Conservation (phyloP, 2,329 filamentous ascomycete species). For the Diplodia scrobiculata region DNA sequence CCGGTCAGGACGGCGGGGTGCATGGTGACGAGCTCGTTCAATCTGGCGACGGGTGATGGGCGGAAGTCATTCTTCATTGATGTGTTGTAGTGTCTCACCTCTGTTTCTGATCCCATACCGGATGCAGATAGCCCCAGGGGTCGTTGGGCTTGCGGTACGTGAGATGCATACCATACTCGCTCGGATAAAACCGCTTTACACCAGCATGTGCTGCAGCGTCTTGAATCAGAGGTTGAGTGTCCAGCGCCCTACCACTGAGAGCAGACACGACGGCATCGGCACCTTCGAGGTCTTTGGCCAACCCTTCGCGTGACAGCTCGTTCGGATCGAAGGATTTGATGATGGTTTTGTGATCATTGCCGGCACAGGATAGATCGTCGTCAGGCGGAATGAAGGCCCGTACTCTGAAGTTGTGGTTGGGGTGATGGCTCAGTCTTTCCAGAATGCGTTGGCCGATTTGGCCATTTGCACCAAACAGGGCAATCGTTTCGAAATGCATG, state of each 20-base stretch:
- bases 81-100: neutral
- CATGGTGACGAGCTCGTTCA: slow-evolving; percentile 31
- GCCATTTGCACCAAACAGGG: slow-evolving; percentile 32
- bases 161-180: slow-evolving; percentile 37
- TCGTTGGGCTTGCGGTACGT: slow-evolving; percentile 35
- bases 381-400: slow-evolving; percentile 30
- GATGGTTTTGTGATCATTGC: slow-evolving; percentile 21
- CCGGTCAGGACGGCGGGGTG: slow-evolving; percentile 34
- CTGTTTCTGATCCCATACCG: slow-evolving; percentile 22
- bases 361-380: neutral
- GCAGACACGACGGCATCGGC: slow-evolving; percentile 36
- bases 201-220: slow-evolving; percentile 36
- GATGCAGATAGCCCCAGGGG: slow-evolving; percentile 34
- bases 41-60: slow-evolving; percentile 32
- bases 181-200: slow-evolving; percentile 37
- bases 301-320: slow-evolving; percentile 23
- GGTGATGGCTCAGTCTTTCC: slow-evolving; percentile 25
- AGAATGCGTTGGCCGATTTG: slow-evolving; percentile 32
- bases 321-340: slow-evolving; percentile 32
- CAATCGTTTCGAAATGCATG: slow-evolving; percentile 23
- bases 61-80: neutral
- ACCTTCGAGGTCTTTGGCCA: slow-evolving; percentile 31
- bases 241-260: slow-evolving; percentile 34
- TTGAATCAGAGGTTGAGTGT: slow-evolving; percentile 34
- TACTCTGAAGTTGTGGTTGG: slow-evolving; percentile 28